Percentiles rank a stretch among this genome's conserved stretches.
phyloP scores from a whole-genome alignment of 2,329 filamentous ascomycete species.

The Fusarium anguioides region DNA sequence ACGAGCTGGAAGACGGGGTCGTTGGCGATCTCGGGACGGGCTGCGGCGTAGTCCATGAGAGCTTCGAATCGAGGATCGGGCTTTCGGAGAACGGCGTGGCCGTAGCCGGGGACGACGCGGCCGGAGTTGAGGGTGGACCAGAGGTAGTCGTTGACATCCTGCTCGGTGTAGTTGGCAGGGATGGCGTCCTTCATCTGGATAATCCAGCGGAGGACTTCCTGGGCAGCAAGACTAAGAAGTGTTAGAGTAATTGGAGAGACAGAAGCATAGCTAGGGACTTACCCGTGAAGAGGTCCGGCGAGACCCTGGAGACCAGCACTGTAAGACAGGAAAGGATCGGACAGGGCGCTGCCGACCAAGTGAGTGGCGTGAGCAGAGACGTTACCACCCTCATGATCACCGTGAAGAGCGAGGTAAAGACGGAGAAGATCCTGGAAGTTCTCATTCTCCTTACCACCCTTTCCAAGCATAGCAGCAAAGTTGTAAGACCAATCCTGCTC shows the following conservation, averaged over 20 bases:
- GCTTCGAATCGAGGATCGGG: slow-evolving; percentile 97
- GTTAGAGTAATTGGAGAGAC: neutral
- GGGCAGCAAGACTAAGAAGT: slow-evolving; percentile 77
- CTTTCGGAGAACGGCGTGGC: slow-evolving; percentile 95
- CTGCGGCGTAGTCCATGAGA: slow-evolving; percentile 92
- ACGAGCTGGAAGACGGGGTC: slow-evolving; percentile 96
- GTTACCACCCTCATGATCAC: slow-evolving; percentile 98
- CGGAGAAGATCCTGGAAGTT: slow-evolving; percentile 95
- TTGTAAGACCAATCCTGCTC: slow-evolving; percentile 98
- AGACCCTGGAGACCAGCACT: slow-evolving; percentile 95
- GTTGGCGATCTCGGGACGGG: slow-evolving; percentile 83
- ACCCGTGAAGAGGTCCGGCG: slow-evolving; percentile 79
- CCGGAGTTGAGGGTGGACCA: slow-evolving; percentile 95
- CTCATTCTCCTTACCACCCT: slow-evolving; percentile 86
- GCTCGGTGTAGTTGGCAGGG: slow-evolving; percentile 78
- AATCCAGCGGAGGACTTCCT: slow-evolving; percentile 97
- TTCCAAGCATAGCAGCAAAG: slow-evolving; percentile 95
- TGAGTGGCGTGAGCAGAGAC: slow-evolving; percentile 97
- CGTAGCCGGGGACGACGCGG: slow-evolving; percentile 93
- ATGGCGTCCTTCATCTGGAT: slow-evolving; percentile 94
- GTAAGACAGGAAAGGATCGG: slow-evolving; percentile 95
- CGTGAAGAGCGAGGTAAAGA: slow-evolving; percentile 94
- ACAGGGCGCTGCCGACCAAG: slow-evolving; percentile 92
- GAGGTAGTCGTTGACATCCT: slow-evolving; percentile 88
- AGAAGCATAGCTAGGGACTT: slow-evolving; percentile 44